Conservation (phyloP, 139 green algal species). For the Chlorella sp. region DNA sequence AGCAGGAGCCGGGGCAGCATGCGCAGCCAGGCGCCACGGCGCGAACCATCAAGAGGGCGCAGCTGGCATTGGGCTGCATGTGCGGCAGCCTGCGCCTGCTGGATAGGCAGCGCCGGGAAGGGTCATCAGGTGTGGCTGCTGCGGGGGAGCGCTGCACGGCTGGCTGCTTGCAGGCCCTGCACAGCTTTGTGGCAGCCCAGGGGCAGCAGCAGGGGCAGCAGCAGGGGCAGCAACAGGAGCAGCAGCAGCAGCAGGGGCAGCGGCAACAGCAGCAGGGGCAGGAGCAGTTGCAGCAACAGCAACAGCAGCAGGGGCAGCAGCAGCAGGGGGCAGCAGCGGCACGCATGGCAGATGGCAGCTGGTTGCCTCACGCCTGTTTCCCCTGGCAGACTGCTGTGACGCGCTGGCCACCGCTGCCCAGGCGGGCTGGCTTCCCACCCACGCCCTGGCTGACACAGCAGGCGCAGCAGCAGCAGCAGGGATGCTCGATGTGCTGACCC, state of each 20-base stretch:
- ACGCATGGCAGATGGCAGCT: background rate
- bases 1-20: background rate
- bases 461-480: background rate
- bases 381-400: background rate
- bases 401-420: background rate
- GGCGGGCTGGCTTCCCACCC: background rate
- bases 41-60: background rate
- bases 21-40: background rate
- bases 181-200: conserved; percentile 6
- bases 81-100: background rate
- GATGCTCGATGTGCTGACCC: background rate
- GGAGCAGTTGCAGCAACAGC: too few relatives aligned
- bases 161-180: background rate
- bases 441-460: background rate
- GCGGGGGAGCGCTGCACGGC: background rate
- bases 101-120: background rate
- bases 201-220: too few relatives aligned
- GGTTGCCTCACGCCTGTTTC: background rate
- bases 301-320: too few relatives aligned
- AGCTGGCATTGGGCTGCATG: background rate
- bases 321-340: background rate
- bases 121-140: too few relatives aligned
- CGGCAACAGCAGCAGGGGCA: too few relatives aligned
- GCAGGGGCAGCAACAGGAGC: too few relatives aligned
- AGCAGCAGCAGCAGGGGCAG: too few relatives aligned